These are phyloP conservation scores for Penicillium arizonense DNA, from an alignment of 495 filamentous ascomycete genomes.

Conservation along the genomic window DNA sequence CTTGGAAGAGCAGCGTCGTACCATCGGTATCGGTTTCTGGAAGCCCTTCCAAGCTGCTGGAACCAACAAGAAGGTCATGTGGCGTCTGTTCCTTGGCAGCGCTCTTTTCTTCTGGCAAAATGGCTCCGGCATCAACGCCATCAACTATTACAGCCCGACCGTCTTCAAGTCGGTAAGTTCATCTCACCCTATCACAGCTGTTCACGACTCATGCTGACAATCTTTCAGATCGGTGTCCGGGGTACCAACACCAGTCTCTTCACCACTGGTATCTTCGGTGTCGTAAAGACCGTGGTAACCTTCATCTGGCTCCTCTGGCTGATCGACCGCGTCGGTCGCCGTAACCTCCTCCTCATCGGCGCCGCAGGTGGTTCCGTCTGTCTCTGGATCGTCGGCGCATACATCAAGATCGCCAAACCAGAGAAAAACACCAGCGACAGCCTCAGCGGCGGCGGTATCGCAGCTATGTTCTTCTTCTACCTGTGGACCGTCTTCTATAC, in stretches of 20 bases:
- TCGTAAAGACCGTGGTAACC: conserved; percentile 58
- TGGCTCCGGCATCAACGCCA: conserved; percentile 65
- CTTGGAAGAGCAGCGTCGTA: conserved; percentile 57
- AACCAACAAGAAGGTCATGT: conserved; percentile 54
- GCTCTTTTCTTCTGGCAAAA: conserved; percentile 71
- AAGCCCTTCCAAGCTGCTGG: conserved; percentile 62
- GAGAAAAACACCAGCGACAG: conserved; percentile 29
- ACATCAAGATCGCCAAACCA: conserved; percentile 61
- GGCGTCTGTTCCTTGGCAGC: conserved; percentile 66
- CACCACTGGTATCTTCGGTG: conserved; percentile 55
- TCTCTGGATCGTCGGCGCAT: conserved; percentile 74
- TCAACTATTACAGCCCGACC: conserved; percentile 65
- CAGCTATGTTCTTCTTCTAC: conserved; percentile 77
- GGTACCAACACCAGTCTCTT: conserved; percentile 49
- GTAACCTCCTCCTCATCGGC: conserved; percentile 69
- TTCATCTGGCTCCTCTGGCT: conserved; percentile 65
- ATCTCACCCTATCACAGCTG: background rate
- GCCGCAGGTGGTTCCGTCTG: conserved; percentile 65
- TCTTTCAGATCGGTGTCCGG: conserved; percentile 49
- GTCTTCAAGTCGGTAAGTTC: conserved; percentile 46
- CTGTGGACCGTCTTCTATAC: conserved; percentile 79
- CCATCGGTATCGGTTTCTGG: conserved; percentile 66
- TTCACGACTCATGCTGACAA: background rate
- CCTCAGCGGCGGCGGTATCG: conserved; percentile 58
- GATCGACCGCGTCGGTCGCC: conserved; percentile 69